phyloP scores from a whole-genome alignment of 75 land plant genomes.

The Selaginella tamariscina region DNA sequence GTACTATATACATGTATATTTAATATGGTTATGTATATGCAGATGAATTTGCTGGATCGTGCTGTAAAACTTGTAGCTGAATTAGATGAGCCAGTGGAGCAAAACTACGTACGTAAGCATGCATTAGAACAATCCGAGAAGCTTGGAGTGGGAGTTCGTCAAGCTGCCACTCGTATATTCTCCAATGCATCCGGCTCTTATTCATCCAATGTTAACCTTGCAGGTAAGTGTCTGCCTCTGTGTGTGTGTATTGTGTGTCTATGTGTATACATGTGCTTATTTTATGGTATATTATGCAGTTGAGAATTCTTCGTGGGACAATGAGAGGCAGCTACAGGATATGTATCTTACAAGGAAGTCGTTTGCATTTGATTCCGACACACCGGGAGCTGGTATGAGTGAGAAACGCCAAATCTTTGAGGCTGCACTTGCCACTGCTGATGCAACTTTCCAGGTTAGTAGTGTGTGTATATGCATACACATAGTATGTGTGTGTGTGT shows the following conservation, averaged over 20 bases:
- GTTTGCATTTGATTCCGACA: conserved; percentile 90
- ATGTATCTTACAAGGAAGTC: conserved; percentile 96
- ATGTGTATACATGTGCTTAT: too few relatives aligned
- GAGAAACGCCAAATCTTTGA: conserved; percentile 93
- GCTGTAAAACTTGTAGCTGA: conserved; percentile 99
- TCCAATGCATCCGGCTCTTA: conserved; percentile 99
- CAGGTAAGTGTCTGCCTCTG: too few relatives aligned
- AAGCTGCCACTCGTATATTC: conserved; percentile 89
- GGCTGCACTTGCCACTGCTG: conserved; percentile 95
- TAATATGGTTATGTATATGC: too few relatives aligned
- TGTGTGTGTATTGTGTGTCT: too few relatives aligned
- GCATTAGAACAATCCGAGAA: conserved; percentile 67
- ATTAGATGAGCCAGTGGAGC: conserved; percentile 86
- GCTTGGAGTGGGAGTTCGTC: conserved; percentile 50
- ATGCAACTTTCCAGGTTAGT: conserved; percentile 99
- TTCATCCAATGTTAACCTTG: conserved; percentile 95
- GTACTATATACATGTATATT: too few relatives aligned
- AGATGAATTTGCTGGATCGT: conserved; percentile 97
- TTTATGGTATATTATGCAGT: too few relatives aligned
- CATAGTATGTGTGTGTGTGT: too few relatives aligned
- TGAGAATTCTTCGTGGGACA: conserved; percentile 98
- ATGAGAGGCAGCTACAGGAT: conserved; percentile 97
- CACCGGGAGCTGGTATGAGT: conserved; percentile 90
- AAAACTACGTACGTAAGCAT: conserved; percentile 90
- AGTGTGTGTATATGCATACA: too few relatives aligned